Evolutionary conservation across 352 stramenopile genomes (phyloP).

Genomic region (Phytophthora tentaculata): DNA sequence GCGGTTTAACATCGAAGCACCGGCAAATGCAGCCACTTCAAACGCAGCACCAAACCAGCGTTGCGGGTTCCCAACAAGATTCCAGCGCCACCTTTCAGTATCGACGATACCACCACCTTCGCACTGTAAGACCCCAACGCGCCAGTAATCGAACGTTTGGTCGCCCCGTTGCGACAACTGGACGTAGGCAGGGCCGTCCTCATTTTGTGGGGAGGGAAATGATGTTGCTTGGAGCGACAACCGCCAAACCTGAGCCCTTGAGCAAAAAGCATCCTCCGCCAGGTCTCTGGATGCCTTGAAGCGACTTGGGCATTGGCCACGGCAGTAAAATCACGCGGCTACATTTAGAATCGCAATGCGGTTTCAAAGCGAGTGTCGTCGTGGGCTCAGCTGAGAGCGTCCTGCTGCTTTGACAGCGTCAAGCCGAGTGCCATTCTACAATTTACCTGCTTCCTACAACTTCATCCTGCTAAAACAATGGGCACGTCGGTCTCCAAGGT

Average conservation of each 20-base stretch:
- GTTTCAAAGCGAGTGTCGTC: constrained; percentile 1
- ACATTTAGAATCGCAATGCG: constrained; percentile 4
- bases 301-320: constrained; percentile 1
- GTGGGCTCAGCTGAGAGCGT: neutral
- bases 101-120: neutral
- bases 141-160: constrained; percentile 26
- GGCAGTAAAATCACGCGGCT: constrained; percentile 13
- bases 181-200: constrained; percentile 26
- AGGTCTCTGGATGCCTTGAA: constrained; percentile 7
- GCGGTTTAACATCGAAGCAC: constrained; percentile 28
- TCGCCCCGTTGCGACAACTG: constrained; percentile 18
- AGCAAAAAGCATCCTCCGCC: constrained; percentile 17
- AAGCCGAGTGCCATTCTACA: constrained; percentile 13
- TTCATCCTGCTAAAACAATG: constrained; percentile 10
- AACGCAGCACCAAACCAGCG: neutral
- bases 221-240: constrained; percentile 13
- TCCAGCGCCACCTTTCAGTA: neutral
- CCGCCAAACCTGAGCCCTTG: constrained; percentile 9
- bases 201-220: constrained; percentile 23
- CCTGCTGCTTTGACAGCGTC: neutral
- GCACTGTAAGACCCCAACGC: neutral
- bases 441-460: constrained; percentile 3
- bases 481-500: constrained; percentile 23
- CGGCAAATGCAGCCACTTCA: constrained; percentile 12
- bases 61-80: neutral